These are phyloP conservation scores for Colletotrichum chlorophyti DNA, from an alignment of 2,329 filamentous ascomycete species.

Conservation along the genomic window DNA sequence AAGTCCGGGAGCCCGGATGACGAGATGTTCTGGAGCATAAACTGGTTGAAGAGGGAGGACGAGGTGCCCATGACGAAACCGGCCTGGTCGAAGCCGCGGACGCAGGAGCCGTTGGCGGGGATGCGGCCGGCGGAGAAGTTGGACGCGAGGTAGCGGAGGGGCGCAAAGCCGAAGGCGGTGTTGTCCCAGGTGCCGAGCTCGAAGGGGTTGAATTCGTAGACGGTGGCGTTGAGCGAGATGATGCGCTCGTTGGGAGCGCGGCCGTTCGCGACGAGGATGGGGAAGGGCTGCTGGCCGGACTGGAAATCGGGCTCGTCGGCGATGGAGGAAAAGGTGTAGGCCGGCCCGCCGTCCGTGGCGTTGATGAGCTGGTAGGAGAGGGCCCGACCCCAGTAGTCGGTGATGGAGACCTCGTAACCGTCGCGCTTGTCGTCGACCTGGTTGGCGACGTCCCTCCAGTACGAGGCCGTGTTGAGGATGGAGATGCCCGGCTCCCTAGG, in stretches of 20 bases:
- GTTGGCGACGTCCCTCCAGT: slow-evolving; percentile 45
- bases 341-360: slow-evolving; percentile 73
- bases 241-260: slow-evolving; percentile 51
- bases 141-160: slow-evolving; percentile 66
- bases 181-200: slow-evolving; percentile 71
- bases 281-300: slow-evolving; percentile 51
- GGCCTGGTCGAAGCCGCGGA: slow-evolving; percentile 76
- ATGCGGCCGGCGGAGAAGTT: slow-evolving; percentile 59
- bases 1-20: slow-evolving; percentile 35
- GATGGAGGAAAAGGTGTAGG: slow-evolving; percentile 81
- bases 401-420: slow-evolving; percentile 68
- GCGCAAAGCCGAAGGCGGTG: slow-evolving; percentile 65
- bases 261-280: slow-evolving; percentile 56
- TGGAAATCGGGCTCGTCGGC: slow-evolving; percentile 48
- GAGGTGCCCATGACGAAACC: slow-evolving; percentile 86
- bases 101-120: slow-evolving; percentile 51
- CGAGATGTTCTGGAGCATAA: slow-evolving; percentile 67
- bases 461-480: slow-evolving; percentile 37
- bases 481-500: slow-evolving; percentile 43
- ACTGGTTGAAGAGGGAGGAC: slow-evolving; percentile 80
- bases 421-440: slow-evolving; percentile 45
- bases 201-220: slow-evolving; percentile 71
- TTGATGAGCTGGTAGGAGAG: slow-evolving; percentile 88
- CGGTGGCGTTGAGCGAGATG: slow-evolving; percentile 61
- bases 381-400: slow-evolving; percentile 88